Percentiles rank a stretch among this genome's conserved stretches.
These are phyloP conservation scores for Cucurbitaria berberidis DNA, from an alignment of 2,329 filamentous ascomycete species.

Conservation along the genomic window DNA sequence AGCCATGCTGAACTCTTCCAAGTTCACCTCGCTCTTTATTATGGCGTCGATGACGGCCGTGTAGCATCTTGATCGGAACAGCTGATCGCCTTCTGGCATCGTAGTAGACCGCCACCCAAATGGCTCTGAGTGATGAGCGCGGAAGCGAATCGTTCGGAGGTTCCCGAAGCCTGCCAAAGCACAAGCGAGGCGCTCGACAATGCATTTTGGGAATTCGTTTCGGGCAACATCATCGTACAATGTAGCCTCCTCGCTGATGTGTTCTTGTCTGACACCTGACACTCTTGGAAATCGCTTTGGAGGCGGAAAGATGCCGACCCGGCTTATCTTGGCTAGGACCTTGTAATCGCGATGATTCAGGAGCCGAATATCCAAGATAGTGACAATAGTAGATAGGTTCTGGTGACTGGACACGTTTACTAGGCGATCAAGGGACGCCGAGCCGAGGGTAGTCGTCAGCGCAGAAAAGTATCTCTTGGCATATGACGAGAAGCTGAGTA, in stretches of 20 bases:
- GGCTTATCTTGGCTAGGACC: constrained; percentile 23
- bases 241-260: constrained; percentile 28
- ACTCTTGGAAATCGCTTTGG: constrained; percentile 36
- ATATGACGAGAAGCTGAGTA: constrained; percentile 30
- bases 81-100: constrained; percentile 17
- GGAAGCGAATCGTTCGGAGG: constrained; percentile 26
- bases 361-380: constrained; percentile 30
- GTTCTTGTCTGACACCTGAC: constrained; percentile 16
- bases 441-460: constrained; percentile 29
- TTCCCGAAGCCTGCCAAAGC: constrained; percentile 23
- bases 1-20: constrained; percentile 30
- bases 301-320: constrained; percentile 33
- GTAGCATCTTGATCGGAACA: constrained; percentile 31
- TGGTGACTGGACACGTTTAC: constrained; percentile 20
- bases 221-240: constrained; percentile 28
- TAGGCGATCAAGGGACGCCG: constrained; percentile 32
- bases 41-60: constrained; percentile 31
- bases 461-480: constrained; percentile 29
- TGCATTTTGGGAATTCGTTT: constrained; percentile 17
- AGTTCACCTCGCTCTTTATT: constrained; percentile 19
- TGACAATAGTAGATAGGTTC: constrained; percentile 24
- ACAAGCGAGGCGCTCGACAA: constrained; percentile 27
- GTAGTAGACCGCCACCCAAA: constrained; percentile 7
- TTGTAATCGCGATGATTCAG: constrained; percentile 33
- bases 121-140: constrained; percentile 17